Evolutionary conservation across 75 land plant species (phyloP).

Genomic region (Isoetes taiwanensis): DNA sequence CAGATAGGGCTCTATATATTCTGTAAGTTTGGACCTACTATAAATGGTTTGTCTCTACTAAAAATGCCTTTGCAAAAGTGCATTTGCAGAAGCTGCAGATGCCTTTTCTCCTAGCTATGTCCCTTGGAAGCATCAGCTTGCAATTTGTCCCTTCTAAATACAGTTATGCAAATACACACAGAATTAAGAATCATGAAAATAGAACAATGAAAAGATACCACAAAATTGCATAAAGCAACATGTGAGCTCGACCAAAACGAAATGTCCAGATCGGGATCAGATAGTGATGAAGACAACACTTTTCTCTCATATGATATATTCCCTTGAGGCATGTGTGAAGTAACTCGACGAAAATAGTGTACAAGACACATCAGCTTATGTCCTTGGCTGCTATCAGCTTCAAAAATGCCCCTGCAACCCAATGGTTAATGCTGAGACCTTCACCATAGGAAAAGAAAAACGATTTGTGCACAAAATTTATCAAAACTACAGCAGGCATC

Average conservation of each 20-base stretch:
- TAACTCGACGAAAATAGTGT: slow-evolving; percentile 78
- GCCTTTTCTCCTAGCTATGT: too few relatives aligned
- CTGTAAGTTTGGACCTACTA: too few relatives aligned
- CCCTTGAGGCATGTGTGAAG: slow-evolving; percentile 48
- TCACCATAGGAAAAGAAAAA: not conserved
- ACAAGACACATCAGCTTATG: slow-evolving; percentile 66
- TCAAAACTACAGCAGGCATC: not conserved
- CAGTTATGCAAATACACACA: not conserved
- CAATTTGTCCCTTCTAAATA: too few relatives aligned
- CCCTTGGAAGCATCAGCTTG: too few relatives aligned
- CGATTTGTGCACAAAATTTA: not conserved
- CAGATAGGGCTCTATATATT: too few relatives aligned
- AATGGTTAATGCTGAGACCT: not conserved
- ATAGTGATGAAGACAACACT: slow-evolving; percentile 20
- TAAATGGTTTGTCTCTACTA: too few relatives aligned
- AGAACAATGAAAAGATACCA: slow-evolving; percentile 25
- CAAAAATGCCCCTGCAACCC: slow-evolving; percentile 26
- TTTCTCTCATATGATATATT: slow-evolving; percentile 78
- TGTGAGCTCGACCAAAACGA: slow-evolving; percentile 46
- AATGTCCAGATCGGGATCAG: slow-evolving; percentile 27
- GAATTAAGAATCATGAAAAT: not conserved
- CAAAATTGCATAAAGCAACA: slow-evolving; percentile 43
- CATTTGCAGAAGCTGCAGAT: too few relatives aligned
- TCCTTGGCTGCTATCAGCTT: slow-evolving; percentile 26
- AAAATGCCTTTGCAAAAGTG: too few relatives aligned